Evolutionary conservation across 257 asterid species (phyloP).

Genomic region (Plantago major): DNA sequence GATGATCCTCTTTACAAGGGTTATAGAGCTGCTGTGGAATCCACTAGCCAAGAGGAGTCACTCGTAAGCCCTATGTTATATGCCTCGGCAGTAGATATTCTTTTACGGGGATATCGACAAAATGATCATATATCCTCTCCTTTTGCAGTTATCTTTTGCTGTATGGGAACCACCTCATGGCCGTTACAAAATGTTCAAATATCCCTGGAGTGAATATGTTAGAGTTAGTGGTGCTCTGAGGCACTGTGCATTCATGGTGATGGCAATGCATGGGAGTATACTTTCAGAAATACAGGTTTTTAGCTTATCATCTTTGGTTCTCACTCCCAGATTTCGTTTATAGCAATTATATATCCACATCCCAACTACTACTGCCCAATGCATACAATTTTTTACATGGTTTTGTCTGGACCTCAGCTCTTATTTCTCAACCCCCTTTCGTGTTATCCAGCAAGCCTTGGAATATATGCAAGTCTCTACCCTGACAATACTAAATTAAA

Average conservation of each 20-base stretch:
- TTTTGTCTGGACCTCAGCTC: neutral
- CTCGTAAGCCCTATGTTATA: conserved; percentile 41
- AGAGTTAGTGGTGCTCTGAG: conserved; percentile 90
- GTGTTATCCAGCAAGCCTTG: too few species aligned
- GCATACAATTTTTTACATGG: neutral
- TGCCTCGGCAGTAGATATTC: neutral
- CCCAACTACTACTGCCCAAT: neutral
- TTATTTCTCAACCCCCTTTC: too few species aligned
- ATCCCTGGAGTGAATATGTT: conserved; percentile 86
- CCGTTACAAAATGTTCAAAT: conserved; percentile 80
- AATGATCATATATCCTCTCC: neutral
- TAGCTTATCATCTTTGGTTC: neutral
- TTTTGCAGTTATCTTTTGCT: conserved; percentile 44
- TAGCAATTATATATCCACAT: neutral
- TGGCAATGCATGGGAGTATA: conserved; percentile 97
- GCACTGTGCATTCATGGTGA: conserved; percentile 95
- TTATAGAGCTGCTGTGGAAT: conserved; percentile 74
- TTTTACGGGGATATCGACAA: neutral
- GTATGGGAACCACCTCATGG: conserved; percentile 99
- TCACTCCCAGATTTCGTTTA: neutral
- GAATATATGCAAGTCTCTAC: too few species aligned
- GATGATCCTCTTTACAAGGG: conserved; percentile 93
- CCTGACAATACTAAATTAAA: too few species aligned
- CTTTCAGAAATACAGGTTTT: conserved; percentile 95
- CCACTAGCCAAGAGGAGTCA: conserved; percentile 90